Evolutionary conservation across 2,329 filamentous ascomycete species (phyloP), one percentile per base, ranked within the genome.

Genomic region (Calonectria leucothoes): DNA sequence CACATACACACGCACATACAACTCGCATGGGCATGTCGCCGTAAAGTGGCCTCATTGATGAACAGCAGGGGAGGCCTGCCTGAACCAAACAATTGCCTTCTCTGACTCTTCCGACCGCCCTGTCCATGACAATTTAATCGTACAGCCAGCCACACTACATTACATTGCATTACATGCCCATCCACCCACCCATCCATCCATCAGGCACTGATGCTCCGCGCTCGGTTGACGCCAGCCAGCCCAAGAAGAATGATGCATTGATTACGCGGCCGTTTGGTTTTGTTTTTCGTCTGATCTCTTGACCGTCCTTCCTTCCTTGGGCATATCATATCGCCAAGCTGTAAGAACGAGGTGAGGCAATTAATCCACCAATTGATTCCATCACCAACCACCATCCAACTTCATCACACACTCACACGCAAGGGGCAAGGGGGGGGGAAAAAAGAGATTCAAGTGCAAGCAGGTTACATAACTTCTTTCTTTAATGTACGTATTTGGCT

Each of bases 11-110:
- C n/a, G n/a, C n/a, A n/a, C n/a, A n/a, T n/a, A n/a, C n/a, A n/a
- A n/a, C n/a, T n/a, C n/a, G n/a, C n/a, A n/a, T n/a, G n/a, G n/a
- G n/a, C n/a, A n/a, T n/a, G n/a, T n/a, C n/a, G n/a, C n/a, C n/a
- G n/a, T n/a, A 55, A 55, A 55, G 49, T 66, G 49, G 49, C 64
- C 48, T 70, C 59, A 59, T 70, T 55, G 61, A 70, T 70, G n/a
- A 27, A 20, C 33, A 15, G n/a, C 57, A 70, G 51, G 49, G 61
- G 52, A 29, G 5, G 25, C 55, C 35, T 59, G 55, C 23, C n/a
- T 20, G 33, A 23, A 45, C 42, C 42, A 45, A 45, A 39, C 55
- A 61, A 61, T 39, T 27, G 55, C n/a, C n/a, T n/a, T n/a, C n/a
- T n/a, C n/a, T n/a, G 37, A 11, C 55, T 39, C 31, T 29, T 31